Evolutionary conservation across 1,139 yeast genomes (phyloP), one percentile per base, ranked within the genome.

Genomic region (Entelexis paramagnoliae): DNA sequence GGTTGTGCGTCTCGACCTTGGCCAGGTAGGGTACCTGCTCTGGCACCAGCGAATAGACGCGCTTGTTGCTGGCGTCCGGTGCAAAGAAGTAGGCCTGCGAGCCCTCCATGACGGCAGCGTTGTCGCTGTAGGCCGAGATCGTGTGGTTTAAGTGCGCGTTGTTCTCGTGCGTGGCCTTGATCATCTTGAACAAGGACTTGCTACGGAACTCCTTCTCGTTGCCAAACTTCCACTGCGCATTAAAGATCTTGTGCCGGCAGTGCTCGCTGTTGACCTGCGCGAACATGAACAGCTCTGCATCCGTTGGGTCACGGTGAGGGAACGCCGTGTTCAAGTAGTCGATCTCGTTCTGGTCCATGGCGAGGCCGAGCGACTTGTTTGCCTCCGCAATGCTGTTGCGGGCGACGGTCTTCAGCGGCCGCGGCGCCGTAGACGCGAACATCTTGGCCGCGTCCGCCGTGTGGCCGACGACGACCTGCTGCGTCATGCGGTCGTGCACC

Each of bases 181-280:
- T 89, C 98, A 93, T 89, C 69, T 84, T 81, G 74, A 93, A 93
- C 60, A 93, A 74, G 13, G 95, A 76, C 62, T 76, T 66, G 49
- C 83, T 83, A 68, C 86, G 85, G 62, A 76, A 69, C 54, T 78
- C 75, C 49, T 87, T 89, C 68, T 93, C 97, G 45, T 45, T 46
- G 16, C 42, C 42, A 60, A 93, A 86, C 57, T 87, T 86, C 99
- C 99, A 93, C 63, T 86, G 95, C 48, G 99, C 98, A 64, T 93
- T 93, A 76, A 93, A 93, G 60, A 93, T 91, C 72, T 93, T 93
- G 74, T 93, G 99, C 69, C 99, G 86, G 74, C 99, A 93, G 72
- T 93, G 99, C 72, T 93, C 99, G 20, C 97, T 88, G 72, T 93
- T 93, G 61, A 93, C 98, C 71, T 93, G 99, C 46, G 98, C 98